Base-by-base conservation (phyloP, 345 rosid genomes). In the Cardamine resedifolia region DNA sequence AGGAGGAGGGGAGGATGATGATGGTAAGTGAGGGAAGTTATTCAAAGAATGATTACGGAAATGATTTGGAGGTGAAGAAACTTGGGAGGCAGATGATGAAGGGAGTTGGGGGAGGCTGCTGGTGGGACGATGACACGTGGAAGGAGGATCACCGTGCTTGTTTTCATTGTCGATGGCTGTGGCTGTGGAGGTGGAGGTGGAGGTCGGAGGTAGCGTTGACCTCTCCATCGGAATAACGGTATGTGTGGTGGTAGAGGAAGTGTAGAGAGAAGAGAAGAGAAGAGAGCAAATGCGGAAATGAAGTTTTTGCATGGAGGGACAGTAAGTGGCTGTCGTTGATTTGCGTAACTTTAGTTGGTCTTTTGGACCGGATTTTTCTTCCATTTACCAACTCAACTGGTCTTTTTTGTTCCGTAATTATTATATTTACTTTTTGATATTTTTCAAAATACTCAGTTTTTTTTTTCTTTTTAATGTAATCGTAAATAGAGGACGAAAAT, bases 61-160 rank as follows among this genome's bases (percentile, higher is more conserved):
- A 56, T 64, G 77, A 0, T 19, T 71, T 45, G 71, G 71, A 33
- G 77, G 77, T 43, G 77, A 65, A 65, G 65, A 44, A 21, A 44
- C 65, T 45, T 52, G 71, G 3, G 71, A 45, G 41, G 50, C 0
- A 28, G 75, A n/a, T 52, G 65, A 33, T n/a, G n/a, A n/a, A 45
- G 65, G 77, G 47, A 72, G 19, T 55, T 72, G 56, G 1, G 76
- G 76, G 5, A 64, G 71, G 33, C 77, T 73, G 12, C 8, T 34
- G 3, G 65, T 64, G 24, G 77, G 58, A 44, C 71, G 71, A 36
- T 73, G 77, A 12, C 20, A 73, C 24, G 72, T 66, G 50, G 72
- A 57, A 47, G 71, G 44, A 55, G 59, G 10, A 44, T 48, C 14
- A 55, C 15, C 64, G 3, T 64, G 10, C 14, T 56, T 64, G 64